phyloP scores from a whole-genome alignment of 192 early-diverging fungal species.

The Mortierella alpina region DNA sequence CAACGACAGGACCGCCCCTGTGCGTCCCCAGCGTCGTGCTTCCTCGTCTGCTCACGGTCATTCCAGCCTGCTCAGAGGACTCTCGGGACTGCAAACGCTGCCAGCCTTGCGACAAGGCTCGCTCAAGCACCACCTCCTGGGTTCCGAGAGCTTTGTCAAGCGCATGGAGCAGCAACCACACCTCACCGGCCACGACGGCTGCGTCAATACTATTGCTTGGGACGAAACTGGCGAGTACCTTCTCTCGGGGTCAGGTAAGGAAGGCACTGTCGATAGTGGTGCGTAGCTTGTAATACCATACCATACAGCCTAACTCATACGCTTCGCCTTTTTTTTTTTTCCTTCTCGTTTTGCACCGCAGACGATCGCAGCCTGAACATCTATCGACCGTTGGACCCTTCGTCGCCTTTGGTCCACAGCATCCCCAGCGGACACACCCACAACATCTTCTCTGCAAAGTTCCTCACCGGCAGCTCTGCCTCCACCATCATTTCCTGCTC shows the following conservation, averaged over 20 bases:
- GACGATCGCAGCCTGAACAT: slow-evolving; percentile 63
- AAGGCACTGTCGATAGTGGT: background rate
- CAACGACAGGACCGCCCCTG: background rate
- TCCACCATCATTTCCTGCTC: slow-evolving; percentile 70
- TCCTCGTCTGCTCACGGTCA: background rate
- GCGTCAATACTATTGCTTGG: slow-evolving; percentile 67
- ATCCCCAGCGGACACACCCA: slow-evolving; percentile 71
- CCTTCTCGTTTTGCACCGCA: background rate
- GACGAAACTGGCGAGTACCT: slow-evolving; percentile 55
- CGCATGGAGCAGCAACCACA: slow-evolving; percentile 41
- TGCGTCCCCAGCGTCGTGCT: background rate
- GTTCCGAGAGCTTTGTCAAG: slow-evolving; percentile 38
- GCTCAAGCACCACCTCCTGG: slow-evolving; percentile 17
- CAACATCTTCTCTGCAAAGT: slow-evolving; percentile 83
- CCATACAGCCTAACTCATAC: background rate
- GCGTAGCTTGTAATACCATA: background rate
- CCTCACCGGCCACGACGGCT: slow-evolving; percentile 62
- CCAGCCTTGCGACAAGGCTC: slow-evolving; percentile 13
- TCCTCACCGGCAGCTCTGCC: slow-evolving; percentile 70
- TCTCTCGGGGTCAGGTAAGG: slow-evolving; percentile 60
- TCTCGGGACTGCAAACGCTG: slow-evolving; percentile 9
- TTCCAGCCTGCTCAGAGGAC: background rate
- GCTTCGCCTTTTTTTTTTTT: background rate
- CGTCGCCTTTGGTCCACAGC: slow-evolving; percentile 46
- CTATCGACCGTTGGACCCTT: slow-evolving; percentile 52